Percentiles rank a stretch among this genome's conserved stretches.
Conservation (phyloP, 2,329 filamentous ascomycete species). For the Hypomyces perniciosus region DNA sequence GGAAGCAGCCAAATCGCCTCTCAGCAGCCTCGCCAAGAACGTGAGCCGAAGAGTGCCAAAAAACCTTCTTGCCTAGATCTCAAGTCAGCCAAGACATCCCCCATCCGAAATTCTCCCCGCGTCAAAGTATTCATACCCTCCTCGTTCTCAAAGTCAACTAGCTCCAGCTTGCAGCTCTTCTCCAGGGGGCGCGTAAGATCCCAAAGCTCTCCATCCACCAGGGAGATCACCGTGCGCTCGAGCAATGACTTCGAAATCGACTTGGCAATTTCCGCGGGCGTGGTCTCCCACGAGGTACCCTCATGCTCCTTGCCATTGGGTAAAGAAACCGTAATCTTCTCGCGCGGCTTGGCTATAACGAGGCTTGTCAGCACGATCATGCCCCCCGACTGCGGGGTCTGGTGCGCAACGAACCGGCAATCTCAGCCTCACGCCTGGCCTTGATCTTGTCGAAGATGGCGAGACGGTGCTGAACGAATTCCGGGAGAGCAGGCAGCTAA, state of each 20-base stretch:
- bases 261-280: constrained; percentile 70
- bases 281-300: constrained; percentile 87
- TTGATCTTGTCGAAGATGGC: constrained; percentile 85
- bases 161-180: constrained; percentile 75
- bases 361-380: not conserved
- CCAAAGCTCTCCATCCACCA: constrained; percentile 81
- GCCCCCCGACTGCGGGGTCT: not conserved
- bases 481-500: constrained; percentile 49
- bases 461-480: constrained; percentile 78
- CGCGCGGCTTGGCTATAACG: constrained; percentile 53
- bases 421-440: constrained; percentile 72
- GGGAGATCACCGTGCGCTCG: constrained; percentile 81
- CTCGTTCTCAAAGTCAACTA: constrained; percentile 68
- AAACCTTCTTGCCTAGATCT: constrained; percentile 72
- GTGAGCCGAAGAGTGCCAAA: constrained; percentile 96
- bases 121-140: constrained; percentile 24
- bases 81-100: constrained; percentile 4
- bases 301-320: constrained; percentile 63
- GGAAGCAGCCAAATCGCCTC: constrained; percentile 79
- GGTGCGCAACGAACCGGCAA: constrained; percentile 36
- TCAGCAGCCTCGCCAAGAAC: constrained; percentile 94
- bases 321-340: constrained; percentile 68
- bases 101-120: not conserved
- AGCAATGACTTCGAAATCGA: constrained; percentile 78
- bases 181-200: constrained; percentile 88